Evolutionary conservation across 1,284 basidiomycete species (phyloP).

Genomic region (Microbotryomycetes sp.): DNA sequence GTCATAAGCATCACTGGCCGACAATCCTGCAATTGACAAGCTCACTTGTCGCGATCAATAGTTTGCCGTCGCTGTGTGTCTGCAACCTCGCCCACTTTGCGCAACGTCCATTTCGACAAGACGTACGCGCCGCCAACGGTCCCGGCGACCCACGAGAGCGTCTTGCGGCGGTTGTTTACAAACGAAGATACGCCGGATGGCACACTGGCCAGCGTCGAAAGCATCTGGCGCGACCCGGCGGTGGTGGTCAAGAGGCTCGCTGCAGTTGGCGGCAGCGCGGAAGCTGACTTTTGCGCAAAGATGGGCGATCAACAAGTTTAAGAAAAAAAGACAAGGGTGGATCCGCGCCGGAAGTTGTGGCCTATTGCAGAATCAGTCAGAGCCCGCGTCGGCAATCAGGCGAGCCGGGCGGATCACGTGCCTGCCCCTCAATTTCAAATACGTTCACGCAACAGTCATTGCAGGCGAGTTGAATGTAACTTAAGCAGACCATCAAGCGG

Average conservation of each 20-base stretch:
- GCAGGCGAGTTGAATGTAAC: too few species aligned
- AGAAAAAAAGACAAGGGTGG: too few species aligned
- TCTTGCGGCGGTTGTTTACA: conserved; percentile 25
- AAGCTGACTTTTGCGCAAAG: too few species aligned
- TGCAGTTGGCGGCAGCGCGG: too few species aligned
- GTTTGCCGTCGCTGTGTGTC: conserved; percentile 58
- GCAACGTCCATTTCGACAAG: conserved; percentile 56
- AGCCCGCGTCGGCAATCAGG: not conserved
- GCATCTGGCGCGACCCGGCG: not conserved
- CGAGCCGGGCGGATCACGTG: not conserved
- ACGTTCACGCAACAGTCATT: not conserved
- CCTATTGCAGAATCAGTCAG: not conserved
- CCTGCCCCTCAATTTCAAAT: not conserved
- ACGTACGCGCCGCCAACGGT: conserved; percentile 61
- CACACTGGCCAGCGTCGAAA: conserved; percentile 1
- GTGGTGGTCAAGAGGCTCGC: too few species aligned
- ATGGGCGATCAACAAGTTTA: too few species aligned
- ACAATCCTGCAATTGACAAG: not conserved
- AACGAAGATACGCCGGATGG: conserved; percentile 15
- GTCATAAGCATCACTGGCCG: conserved; percentile 3
- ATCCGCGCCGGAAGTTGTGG: too few species aligned
- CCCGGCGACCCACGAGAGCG: conserved; percentile 42
- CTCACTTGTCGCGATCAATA: conserved; percentile 62
- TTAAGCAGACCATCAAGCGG: too few species aligned
- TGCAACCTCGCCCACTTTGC: conserved; percentile 63